Evolutionary conservation across 805 yeast species (phyloP).

Genomic region (Pichia membranifaciens): DNA sequence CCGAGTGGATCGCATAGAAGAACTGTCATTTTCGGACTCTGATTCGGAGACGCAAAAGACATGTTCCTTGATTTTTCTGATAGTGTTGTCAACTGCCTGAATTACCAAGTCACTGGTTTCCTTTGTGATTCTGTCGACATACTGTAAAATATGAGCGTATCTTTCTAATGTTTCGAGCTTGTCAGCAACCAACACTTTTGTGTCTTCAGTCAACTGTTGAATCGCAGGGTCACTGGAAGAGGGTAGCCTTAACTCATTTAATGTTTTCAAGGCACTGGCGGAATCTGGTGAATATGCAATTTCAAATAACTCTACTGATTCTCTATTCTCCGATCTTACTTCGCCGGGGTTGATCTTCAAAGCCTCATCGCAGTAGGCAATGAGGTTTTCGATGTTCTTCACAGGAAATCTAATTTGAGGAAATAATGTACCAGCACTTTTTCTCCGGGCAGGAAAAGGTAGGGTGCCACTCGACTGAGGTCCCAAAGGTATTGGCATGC

Average conservation of each 20-base stretch:
- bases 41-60: slow-evolving; percentile 19
- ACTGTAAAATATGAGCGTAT: slow-evolving; percentile 66
- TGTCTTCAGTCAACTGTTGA: slow-evolving; percentile 56
- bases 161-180: slow-evolving; percentile 69
- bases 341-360: slow-evolving; percentile 70
- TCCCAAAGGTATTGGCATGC: slow-evolving; percentile 38
- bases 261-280: slow-evolving; percentile 44
- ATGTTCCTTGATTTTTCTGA: slow-evolving; percentile 44
- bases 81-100: slow-evolving; percentile 55
- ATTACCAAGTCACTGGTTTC: slow-evolving; percentile 73
- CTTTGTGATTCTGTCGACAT: slow-evolving; percentile 66
- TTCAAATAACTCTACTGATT: slow-evolving; percentile 22
- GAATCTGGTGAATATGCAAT: slow-evolving; percentile 54
- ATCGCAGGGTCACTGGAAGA: slow-evolving; percentile 63
- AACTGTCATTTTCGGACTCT: slow-evolving; percentile 18
- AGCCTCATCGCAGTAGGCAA: slow-evolving; percentile 71
- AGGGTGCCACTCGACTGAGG: slow-evolving; percentile 16
- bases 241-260: slow-evolving; percentile 37
- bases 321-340: slow-evolving; percentile 27
- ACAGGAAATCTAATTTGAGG: slow-evolving; percentile 50
- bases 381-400: slow-evolving; percentile 49
- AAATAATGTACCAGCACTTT: slow-evolving; percentile 36
- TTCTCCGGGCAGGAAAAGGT: slow-evolving; percentile 27
- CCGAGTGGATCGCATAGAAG: slow-evolving; percentile 5
- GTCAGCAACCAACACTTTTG: slow-evolving; percentile 50